Conservation (phyloP, 2,329 filamentous ascomycete genomes). For the Chaetomium sp. region DNA sequence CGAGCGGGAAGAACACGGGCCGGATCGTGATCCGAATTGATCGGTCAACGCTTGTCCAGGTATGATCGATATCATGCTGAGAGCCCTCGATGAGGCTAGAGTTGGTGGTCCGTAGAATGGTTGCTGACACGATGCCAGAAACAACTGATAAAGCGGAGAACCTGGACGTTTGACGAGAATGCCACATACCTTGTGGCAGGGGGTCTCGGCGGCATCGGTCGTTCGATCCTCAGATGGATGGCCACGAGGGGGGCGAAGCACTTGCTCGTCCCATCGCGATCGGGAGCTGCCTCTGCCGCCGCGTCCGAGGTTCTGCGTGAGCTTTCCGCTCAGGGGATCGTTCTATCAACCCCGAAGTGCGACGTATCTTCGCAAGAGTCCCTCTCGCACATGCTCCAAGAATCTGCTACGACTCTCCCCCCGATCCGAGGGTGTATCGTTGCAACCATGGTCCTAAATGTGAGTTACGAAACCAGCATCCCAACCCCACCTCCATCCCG, state of each 20-base stretch:
- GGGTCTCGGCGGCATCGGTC: slow-evolving; percentile 44
- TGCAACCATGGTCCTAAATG: slow-evolving; percentile 1
- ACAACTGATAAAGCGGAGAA: not conserved
- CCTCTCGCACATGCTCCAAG: not conserved
- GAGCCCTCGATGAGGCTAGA: no score
- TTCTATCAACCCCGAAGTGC: slow-evolving; percentile 30
- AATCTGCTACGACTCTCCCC: not conserved
- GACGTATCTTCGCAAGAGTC: not conserved
- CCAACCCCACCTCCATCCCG: no score
- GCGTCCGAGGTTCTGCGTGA: not conserved
- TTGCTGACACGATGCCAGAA: not conserved
- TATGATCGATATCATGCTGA: not conserved
- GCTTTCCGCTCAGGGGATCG: not conserved
- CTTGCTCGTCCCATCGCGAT: slow-evolving; percentile 44
- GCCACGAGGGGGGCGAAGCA: slow-evolving; percentile 43
- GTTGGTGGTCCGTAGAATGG: no score
- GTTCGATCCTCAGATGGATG: slow-evolving; percentile 41
- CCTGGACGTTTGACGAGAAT: not conserved
- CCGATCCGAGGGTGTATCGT: slow-evolving; percentile 7
- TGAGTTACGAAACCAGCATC: no score
- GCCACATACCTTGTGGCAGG: slow-evolving; percentile 43
- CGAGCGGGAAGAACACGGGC: no score
- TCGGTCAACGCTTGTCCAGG: slow-evolving; percentile 13
- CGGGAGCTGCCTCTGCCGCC: slow-evolving; percentile 28
- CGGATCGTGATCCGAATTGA: no score